Percentiles rank a stretch among this genome's conserved stretches.
These are phyloP conservation scores for Phytophthora cryptogea DNA, from an alignment of 352 stramenopile species.

Conservation along the genomic window DNA sequence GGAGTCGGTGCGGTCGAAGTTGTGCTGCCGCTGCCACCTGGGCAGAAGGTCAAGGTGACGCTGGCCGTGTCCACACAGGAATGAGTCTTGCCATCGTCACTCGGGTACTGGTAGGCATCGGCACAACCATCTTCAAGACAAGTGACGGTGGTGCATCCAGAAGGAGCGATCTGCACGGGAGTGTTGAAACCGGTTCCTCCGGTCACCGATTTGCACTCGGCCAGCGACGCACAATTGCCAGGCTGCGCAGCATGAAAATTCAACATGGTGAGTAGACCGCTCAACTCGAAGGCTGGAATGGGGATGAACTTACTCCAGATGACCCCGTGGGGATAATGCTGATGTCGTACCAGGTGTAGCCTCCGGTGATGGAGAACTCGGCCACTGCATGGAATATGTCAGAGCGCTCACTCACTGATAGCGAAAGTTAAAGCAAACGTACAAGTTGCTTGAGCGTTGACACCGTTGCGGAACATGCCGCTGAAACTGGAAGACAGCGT, in stretches of 20 bases:
- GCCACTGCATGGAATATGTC: slow-evolving; percentile 31
- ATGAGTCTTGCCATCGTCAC: slow-evolving; percentile 56
- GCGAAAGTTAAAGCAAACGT: slow-evolving; percentile 1
- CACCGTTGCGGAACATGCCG: slow-evolving; percentile 62
- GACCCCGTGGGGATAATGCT: slow-evolving; percentile 52
- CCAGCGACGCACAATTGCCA: slow-evolving; percentile 43
- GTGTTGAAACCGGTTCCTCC: slow-evolving; percentile 59
- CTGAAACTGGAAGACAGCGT: slow-evolving; percentile 43
- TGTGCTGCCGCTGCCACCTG: slow-evolving; percentile 26
- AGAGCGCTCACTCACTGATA: slow-evolving; percentile 5
- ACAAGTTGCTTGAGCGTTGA: slow-evolving; percentile 45
- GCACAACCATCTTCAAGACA: slow-evolving; percentile 45
- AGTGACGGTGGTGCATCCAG: slow-evolving; percentile 45
- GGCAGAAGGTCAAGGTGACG: slow-evolving; percentile 68
- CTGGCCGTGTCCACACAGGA: slow-evolving; percentile 41
- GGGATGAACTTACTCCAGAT: slow-evolving; percentile 23
- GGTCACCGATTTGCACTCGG: slow-evolving; percentile 44
- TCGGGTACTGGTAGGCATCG: slow-evolving; percentile 64
- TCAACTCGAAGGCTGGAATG: neutral
- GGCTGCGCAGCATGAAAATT: slow-evolving; percentile 7
- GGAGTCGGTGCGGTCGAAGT: neutral
- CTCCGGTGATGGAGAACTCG: slow-evolving; percentile 45
- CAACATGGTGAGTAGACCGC: neutral
- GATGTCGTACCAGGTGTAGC: slow-evolving; percentile 58
- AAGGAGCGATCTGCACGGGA: slow-evolving; percentile 50